phyloP scores from a whole-genome alignment of 1,284 basidiomycete species.

The Neotropicomus parvogracilis region DNA sequence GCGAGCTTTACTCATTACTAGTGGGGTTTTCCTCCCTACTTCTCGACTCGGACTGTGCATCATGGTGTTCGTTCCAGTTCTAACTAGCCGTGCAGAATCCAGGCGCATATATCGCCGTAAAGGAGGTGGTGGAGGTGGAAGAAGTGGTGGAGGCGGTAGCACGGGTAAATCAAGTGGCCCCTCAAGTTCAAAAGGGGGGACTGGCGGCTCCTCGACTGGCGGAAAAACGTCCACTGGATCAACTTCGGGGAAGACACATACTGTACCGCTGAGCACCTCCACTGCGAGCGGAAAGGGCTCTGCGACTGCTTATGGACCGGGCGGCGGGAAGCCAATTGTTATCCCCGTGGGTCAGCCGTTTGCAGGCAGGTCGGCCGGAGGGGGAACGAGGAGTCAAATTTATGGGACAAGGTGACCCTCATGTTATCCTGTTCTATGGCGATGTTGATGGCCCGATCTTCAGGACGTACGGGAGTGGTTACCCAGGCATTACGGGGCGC shows the following conservation, averaged over 20 bases:
- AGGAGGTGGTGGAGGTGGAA: conserved; percentile 31
- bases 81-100: conserved; percentile 16
- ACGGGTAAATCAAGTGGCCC: conserved; percentile 14
- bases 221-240: conserved; percentile 20
- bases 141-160: conserved; percentile 22
- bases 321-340: conserved; percentile 33
- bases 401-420: conserved; percentile 39
- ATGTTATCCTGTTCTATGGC: neutral
- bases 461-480: conserved; percentile 40
- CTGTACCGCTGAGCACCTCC: conserved; percentile 29
- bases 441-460: neutral
- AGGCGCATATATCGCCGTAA: conserved; percentile 23
- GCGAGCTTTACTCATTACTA: neutral
- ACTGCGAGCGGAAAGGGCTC: conserved; percentile 27
- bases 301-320: conserved; percentile 37
- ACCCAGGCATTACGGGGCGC: conserved; percentile 30
- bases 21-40: neutral
- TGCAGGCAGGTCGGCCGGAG: conserved; percentile 41
- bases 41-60: neutral
- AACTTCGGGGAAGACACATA: conserved; percentile 2
- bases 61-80: conserved; percentile 35
- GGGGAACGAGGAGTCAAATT: conserved; percentile 38
- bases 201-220: conserved; percentile 15
- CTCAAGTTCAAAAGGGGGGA: conserved; percentile 14
- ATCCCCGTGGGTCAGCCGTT: conserved; percentile 43